Base-by-base conservation (phyloP, 2,329 filamentous ascomycete genomes). In the Aspergillus pseudotamarii region DNA sequence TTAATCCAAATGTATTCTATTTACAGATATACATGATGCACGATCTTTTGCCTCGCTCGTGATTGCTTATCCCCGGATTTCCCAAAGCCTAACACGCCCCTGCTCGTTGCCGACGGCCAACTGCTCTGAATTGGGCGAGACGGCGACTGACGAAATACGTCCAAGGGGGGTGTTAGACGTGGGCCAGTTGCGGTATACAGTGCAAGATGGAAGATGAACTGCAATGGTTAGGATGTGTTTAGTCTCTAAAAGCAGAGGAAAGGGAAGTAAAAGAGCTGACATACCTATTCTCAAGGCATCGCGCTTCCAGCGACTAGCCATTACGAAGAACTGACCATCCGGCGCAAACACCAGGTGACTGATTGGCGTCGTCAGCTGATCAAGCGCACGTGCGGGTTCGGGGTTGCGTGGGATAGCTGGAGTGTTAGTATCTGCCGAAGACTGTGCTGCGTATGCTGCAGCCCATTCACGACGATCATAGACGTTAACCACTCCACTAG, bases 151-250 rank as follows among this genome's bases (percentile, higher is more conserved):
- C 2, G 92, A 91, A 68, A 98, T 89, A 63, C 93, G 85, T 0
- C 95, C 95, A 65, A 99, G 79, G 0, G 94, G 93, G 61, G 95
- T 99, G 76, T 91, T 89, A 67, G 89, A 87, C 59, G 94, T 99
- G 28, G 95, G 95, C 95, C 95, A 99, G 79, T 99, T 99, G 72
- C 90, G 89, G 84, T 95, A 99, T 23, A 98, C 92, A 1, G 93
- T 97, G 77, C 93, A 97, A 69, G 88, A 94, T 0, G 94, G 94
- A 69, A 99, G 81, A 78, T 99, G 95, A 36, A 94, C 93, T 81
- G 68, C 30, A 28, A 12, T 38, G 10, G 19, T 59, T 59, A 69
- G 61, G 43, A 16, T 16, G 43, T 11, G 30, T 11, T 11, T 23
- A 11, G 32, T 38, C 10, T 16, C n/a, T 41, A n/a, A 55, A 55